Evolutionary conservation across 83 land plant genomes (phyloP).

Genomic region (Thuja plicata): DNA sequence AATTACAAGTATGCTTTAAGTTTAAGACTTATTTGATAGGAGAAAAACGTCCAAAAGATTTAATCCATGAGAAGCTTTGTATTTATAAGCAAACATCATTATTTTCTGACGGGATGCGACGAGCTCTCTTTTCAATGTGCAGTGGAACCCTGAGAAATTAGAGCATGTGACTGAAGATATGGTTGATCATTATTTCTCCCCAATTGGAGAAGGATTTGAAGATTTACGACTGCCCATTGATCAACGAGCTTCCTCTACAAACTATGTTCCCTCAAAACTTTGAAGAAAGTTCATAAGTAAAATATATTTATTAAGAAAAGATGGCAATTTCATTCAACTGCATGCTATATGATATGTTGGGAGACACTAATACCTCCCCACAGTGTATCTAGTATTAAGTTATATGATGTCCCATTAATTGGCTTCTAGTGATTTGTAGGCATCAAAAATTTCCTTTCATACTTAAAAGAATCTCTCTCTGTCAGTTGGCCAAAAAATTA

Average conservation of each 20-base stretch:
- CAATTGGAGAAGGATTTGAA: conserved; percentile 39
- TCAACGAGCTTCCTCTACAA: not conserved
- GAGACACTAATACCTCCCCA: not conserved
- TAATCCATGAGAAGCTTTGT: not conserved
- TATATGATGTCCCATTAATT: not conserved
- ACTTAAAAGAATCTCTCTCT: not conserved
- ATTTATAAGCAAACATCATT: not conserved
- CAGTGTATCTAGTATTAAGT: not conserved
- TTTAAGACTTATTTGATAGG: not conserved
- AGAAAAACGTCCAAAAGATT: not conserved
- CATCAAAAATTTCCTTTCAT: not conserved
- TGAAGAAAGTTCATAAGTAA: not conserved
- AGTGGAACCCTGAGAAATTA: conserved; percentile 69
- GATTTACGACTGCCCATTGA: conserved; percentile 49
- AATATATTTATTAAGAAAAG: not conserved
- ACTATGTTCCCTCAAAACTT: not conserved
- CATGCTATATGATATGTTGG: not conserved
- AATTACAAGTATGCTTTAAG: not conserved
- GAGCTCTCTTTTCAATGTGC: conserved; percentile 13
- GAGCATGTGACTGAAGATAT: conserved; percentile 44
- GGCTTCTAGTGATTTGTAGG: not conserved
- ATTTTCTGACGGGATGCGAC: not conserved
- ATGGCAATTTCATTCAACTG: not conserved
- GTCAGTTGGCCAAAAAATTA: not conserved
- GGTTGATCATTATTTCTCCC: conserved; percentile 50